Evolutionary conservation across 2,329 filamentous ascomycete genomes (phyloP).

Genomic region (Neobulgaria alba): DNA sequence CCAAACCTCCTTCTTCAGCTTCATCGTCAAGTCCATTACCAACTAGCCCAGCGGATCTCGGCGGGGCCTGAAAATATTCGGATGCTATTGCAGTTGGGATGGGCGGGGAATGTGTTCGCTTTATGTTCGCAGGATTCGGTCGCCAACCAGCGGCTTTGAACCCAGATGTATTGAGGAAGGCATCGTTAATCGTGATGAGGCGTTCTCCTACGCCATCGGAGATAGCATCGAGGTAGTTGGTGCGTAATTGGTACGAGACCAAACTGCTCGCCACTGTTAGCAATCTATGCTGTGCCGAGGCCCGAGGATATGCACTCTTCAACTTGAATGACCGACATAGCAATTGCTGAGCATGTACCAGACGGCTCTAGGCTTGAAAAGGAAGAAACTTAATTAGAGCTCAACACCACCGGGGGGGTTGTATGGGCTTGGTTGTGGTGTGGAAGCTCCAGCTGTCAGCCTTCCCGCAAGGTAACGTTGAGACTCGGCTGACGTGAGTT

Average conservation of each 20-base stretch:
- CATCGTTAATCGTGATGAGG: constrained; percentile 71
- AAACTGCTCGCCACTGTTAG: constrained; percentile 44
- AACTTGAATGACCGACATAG: constrained; percentile 31
- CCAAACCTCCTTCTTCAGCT: constrained; percentile 54
- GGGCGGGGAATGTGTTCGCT: constrained; percentile 76
- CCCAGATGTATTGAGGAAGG: constrained; percentile 68
- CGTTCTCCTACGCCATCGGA: constrained; percentile 80
- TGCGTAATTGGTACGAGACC: constrained; percentile 73
- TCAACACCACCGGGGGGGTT: no score
- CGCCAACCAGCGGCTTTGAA: constrained; percentile 81
- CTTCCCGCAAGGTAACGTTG: no score
- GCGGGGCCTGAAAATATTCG: constrained; percentile 74
- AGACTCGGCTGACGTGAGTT: no score
- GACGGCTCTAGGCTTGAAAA: constrained; percentile 1
- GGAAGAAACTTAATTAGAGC: no score
- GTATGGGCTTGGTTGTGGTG: no score
- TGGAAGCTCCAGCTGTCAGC: no score
- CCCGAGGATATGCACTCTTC: constrained; percentile 28
- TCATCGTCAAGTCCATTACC: constrained; percentile 56
- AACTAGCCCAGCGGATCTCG: constrained; percentile 46
- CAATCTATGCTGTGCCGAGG: background rate
- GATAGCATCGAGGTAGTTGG: constrained; percentile 70
- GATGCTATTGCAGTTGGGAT: constrained; percentile 76
- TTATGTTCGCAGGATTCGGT: constrained; percentile 63
- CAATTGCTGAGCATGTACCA: constrained; percentile 3